These are phyloP conservation scores for Knoxia roxburghii DNA, from an alignment of 257 asterid genomes.

Conservation along the genomic window DNA sequence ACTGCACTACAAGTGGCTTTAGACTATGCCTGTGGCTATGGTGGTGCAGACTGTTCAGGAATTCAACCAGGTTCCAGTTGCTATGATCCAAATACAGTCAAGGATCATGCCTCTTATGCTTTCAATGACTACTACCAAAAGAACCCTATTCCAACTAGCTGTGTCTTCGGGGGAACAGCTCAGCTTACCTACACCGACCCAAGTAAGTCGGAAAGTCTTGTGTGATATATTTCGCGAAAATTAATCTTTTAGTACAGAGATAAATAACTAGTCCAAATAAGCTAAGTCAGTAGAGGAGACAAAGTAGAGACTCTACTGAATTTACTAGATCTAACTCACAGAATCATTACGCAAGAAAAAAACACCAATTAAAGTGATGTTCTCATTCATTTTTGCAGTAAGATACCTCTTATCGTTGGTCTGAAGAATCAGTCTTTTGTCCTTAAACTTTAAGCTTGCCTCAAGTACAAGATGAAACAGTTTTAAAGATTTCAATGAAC, in stretches of 20 bases:
- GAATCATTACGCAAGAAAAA: neutral
- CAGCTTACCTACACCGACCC: slow-evolving; percentile 70
- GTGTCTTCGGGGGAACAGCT: slow-evolving; percentile 86
- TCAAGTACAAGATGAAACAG: neutral
- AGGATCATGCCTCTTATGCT: slow-evolving; percentile 86
- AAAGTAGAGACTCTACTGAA: no score
- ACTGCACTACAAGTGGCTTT: slow-evolving; percentile 90
- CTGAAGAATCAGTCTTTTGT: neutral
- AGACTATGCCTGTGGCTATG: slow-evolving; percentile 96
- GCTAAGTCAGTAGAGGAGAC: neutral
- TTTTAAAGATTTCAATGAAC: neutral
- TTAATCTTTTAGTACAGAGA: neutral
- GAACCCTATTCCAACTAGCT: slow-evolving; percentile 83
- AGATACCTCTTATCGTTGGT: neutral
- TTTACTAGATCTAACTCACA: neutral
- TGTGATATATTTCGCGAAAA: neutral
- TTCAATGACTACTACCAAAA: slow-evolving; percentile 87
- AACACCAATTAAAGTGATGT: neutral
- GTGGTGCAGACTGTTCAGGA: slow-evolving; percentile 86
- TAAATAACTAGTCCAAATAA: neutral
- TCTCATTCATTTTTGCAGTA: neutral
- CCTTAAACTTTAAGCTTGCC: neutral
- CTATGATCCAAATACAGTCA: slow-evolving; percentile 65
- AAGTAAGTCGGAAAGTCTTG: slow-evolving; percentile 55
- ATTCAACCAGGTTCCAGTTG: slow-evolving; percentile 69